A percentile compares a stretch with the other conserved stretches of the same genome.
Conservation (phyloP, 164 flowering plant species). For the Dillenia turbinata region DNA sequence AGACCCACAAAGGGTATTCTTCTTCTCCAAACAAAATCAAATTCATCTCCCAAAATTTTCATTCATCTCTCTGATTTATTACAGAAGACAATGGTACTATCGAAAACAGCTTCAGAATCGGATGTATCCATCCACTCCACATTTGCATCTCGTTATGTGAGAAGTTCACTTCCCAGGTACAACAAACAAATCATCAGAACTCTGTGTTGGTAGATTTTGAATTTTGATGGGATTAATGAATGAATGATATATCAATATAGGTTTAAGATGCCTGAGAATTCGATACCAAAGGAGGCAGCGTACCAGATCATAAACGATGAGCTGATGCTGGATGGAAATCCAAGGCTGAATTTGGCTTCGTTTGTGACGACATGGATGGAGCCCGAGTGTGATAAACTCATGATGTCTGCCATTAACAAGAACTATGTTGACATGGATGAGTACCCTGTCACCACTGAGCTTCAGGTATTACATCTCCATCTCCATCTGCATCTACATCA, state of each 20-base stretch:
- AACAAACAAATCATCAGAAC: background rate
- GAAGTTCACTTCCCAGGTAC: constrained; percentile 46
- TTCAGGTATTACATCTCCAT: constrained; percentile 21
- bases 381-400: constrained; percentile 37
- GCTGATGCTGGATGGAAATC: constrained; percentile 55
- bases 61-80: too few relatives aligned
- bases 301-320: constrained; percentile 59
- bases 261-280: constrained; percentile 49
- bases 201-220: too few relatives aligned
- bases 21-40: too few relatives aligned
- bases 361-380: constrained; percentile 44
- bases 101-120: constrained; percentile 38
- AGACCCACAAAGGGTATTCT: too few relatives aligned
- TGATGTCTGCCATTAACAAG: constrained; percentile 32
- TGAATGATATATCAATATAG: constrained; percentile 14
- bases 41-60: too few relatives aligned
- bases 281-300: constrained; percentile 67
- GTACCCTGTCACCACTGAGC: constrained; percentile 44
- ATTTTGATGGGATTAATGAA: too few relatives aligned
- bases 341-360: constrained; percentile 58
- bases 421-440: constrained; percentile 42
- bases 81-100: constrained; percentile 36
- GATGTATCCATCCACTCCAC: constrained; percentile 56
- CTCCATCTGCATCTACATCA: background rate
- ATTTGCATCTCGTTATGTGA: constrained; percentile 56